Conservation (phyloP, 495 filamentous ascomycete genomes). For the Venustampulla echinocandica region DNA sequence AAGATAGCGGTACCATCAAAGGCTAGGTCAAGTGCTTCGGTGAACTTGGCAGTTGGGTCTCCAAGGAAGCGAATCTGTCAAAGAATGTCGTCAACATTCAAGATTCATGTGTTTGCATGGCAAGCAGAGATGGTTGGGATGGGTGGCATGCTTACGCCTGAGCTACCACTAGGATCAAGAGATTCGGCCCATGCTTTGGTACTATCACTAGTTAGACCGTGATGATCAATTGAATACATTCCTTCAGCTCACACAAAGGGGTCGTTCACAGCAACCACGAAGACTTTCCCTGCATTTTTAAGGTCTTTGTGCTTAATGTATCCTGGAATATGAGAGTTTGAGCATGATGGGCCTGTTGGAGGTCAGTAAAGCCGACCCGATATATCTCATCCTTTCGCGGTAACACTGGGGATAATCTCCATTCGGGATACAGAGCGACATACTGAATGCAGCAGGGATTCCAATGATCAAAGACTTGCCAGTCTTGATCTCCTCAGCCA, state of each 20-base stretch:
- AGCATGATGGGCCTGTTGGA: conserved; percentile 55
- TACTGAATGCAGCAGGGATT: conserved; percentile 83
- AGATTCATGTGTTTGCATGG: not conserved
- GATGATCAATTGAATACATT: not conserved
- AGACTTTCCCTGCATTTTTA: conserved; percentile 61
- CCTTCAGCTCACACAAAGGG: conserved; percentile 69
- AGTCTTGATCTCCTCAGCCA: conserved; percentile 60
- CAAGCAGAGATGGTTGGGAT: too few species aligned
- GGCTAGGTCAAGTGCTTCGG: conserved; percentile 70
- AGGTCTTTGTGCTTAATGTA: conserved; percentile 54
- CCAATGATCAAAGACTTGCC: conserved; percentile 76
- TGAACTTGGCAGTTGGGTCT: conserved; percentile 78
- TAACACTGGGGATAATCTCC: too few species aligned
- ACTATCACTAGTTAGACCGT: not conserved
- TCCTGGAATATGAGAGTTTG: conserved; percentile 65
- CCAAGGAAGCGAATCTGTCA: conserved; percentile 73
- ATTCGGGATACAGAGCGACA: conserved; percentile 24
- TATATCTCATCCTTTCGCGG: not conserved
- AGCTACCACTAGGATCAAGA: conserved; percentile 34
- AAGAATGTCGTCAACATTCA: not conserved
- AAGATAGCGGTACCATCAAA: conserved; percentile 83
- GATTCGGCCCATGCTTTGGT: conserved; percentile 76
- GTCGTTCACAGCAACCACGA: conserved; percentile 90
- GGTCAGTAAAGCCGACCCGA: not conserved
- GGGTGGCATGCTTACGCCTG: conserved; percentile 61